Base-by-base conservation (phyloP, 2,329 filamentous ascomycete species). In the Drechslerella coelobrocha region DNA sequence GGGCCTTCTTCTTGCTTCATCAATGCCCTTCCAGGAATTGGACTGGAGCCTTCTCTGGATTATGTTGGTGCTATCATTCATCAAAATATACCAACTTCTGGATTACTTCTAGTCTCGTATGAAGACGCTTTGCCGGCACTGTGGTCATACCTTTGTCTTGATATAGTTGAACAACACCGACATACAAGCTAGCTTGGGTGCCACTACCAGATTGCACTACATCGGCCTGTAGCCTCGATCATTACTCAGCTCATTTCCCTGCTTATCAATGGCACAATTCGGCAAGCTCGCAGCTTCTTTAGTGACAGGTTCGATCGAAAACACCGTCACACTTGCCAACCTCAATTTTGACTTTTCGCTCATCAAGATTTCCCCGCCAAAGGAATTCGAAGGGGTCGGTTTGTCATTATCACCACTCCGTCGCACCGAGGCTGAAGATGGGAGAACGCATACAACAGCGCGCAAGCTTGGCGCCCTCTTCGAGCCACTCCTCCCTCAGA, bases 311-410 rank as follows among this genome's bases (percentile, higher is more conserved):
- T 61, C 57, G 3, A n/a, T 61, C 10, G 53, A 72, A 31, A 72
- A 62, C 21, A 72, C 59, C 10, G 12, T 60, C 26, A 53, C 59
- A 14, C 60, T 72, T 2, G 29, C 59, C 14, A 72, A 66, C 34
- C 29, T 68, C 55, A 72, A 72, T 26, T 54, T 72, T 14, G 68
- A 68, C 34, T 72, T 61, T 50, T 66, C 68, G 1, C 52, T 72
- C 8, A 34, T 72, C 24, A 72, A 72, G 23, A 6, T 72, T 0
- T 26, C 31, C 1, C 54, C 61, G n/a, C 68, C 68, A 1, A 56
- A 50, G 6, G 68, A 72, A 50, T 72, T 61, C 24, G 51, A 61
- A 19, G 61, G 61, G n/a, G 55, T 72, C 17, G 50, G 61, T 23
- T 53, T 48, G 9, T 48, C 61, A 2, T 27, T 72, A 9, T 57